Evolutionary conservation across 106 monocot species (phyloP).

Genomic region (Allium sativum): DNA sequence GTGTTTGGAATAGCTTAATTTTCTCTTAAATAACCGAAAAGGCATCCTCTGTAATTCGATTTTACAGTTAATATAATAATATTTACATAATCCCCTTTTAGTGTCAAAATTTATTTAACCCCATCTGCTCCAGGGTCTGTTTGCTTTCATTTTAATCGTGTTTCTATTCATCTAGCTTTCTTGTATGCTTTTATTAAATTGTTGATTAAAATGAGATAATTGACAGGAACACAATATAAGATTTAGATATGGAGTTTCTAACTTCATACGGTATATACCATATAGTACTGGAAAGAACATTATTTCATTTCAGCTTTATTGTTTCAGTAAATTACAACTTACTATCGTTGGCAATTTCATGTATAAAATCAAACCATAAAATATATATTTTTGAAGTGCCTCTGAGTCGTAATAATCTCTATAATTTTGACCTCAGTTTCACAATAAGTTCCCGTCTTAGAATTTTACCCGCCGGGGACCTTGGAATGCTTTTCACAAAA

Average conservation of each 20-base stretch:
- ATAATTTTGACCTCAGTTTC: conserved; percentile 51
- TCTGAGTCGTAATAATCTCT: conserved; percentile 2
- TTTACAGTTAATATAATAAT: neutral
- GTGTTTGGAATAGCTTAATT: neutral
- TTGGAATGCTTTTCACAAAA: conserved; percentile 72
- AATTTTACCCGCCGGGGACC: conserved; percentile 83
- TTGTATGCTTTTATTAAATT: too few species aligned
- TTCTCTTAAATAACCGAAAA: too few species aligned
- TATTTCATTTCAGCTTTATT: neutral
- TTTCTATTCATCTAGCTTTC: too few species aligned
- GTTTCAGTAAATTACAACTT: neutral
- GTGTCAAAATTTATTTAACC: neutral
- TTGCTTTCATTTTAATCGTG: too few species aligned
- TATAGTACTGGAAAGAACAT: neutral
- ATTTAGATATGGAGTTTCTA: neutral
- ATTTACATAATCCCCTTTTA: neutral
- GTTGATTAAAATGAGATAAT: too few species aligned
- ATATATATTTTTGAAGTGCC: too few species aligned
- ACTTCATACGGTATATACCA: neutral
- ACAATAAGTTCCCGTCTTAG: conserved; percentile 44
- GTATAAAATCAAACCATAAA: neutral
- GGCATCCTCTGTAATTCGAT: too few species aligned
- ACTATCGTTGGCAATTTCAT: neutral
- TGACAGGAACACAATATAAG: neutral
- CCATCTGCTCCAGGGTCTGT: neutral